Evolutionary conservation across 306 rosid genomes (phyloP).

Genomic region (Datisca glomerata): DNA sequence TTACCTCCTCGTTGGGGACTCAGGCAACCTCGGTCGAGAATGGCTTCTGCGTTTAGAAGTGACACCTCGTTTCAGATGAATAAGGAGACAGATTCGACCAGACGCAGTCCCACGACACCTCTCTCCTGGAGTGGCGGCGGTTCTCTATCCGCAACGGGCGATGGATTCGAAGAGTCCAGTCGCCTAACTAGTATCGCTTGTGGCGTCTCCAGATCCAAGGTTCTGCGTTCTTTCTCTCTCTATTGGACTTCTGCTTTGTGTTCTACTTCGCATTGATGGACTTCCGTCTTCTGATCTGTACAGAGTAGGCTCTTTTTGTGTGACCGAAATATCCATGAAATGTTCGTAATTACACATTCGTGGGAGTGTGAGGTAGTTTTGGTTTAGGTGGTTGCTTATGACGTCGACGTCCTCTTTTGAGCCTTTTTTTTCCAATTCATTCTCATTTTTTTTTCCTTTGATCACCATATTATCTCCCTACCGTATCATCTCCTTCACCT

Average conservation of each 20-base stretch:
- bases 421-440: too few relatives aligned
- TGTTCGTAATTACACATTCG: too few relatives aligned
- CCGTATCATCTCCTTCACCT: too few relatives aligned
- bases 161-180: conserved; percentile 38
- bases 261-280: background rate
- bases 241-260: background rate
- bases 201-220: conserved; percentile 54
- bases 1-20: conserved; percentile 35
- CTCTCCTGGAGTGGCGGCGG: conserved; percentile 60
- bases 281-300: too few relatives aligned
- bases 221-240: conserved; percentile 9
- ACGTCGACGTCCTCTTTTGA: background rate
- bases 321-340: background rate
- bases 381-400: too few relatives aligned
- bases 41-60: conserved; percentile 17
- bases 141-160: conserved; percentile 46
- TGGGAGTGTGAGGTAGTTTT: too few relatives aligned
- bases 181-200: conserved; percentile 11
- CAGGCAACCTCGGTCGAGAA: conserved; percentile 42
- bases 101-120: conserved; percentile 65
- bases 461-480: too few relatives aligned
- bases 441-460: too few relatives aligned
- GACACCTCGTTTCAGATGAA: conserved; percentile 20
- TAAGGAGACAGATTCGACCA: conserved; percentile 26
- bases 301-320: background rate